Base-by-base conservation (phyloP, 2,329 filamentous ascomycete species). In the Pseudopithomyces chartarum region DNA sequence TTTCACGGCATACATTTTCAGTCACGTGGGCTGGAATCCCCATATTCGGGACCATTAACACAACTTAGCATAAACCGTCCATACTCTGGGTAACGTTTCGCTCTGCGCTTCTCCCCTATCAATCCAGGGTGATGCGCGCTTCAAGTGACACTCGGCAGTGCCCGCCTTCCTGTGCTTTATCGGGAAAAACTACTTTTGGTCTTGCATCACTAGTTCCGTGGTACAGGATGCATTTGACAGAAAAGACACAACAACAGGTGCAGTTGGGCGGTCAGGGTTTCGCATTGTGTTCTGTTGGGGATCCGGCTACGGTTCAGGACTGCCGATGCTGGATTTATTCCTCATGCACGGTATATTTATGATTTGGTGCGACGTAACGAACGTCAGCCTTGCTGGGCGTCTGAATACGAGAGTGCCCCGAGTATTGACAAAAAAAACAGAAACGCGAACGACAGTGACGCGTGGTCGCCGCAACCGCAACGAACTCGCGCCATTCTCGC, bases 1-100 rank as follows among this genome's bases (percentile, higher is more conserved):
- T 55, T 39, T 11, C 39, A 55, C 53, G 39, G 46, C 53, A 55
- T 55, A 50, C 38, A 44, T 10, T 39, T 42, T 33, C 39, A 23
- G 32, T 55, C 53, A 55, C 53, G 53, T 50, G 53, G 19, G 6
- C 33, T 12, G 38, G 7, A 6, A 49, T 10, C 52, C 52, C 44
- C 44, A n/a, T 44, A 33, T 34, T 42, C 22, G 44, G 44, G 36
- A 43, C 36, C 36, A 17, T 34, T 39, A 29, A 36, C 43, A 47
- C 40, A 20, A 20, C 44, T 42, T 40, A 29, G 52, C 52, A 39
- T 48, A 22, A 40, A 50, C 19, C 33, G 22, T 45, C 17, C 23
- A 10, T 20, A 48, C 32, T 12, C 20, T 36, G 34, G 34, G 52
- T 34, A 54, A 54, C 52, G 33, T 46, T 49, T 39, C 52, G 20